These are phyloP conservation scores for Podospora didyma DNA, from an alignment of 495 filamentous ascomycete genomes.

Conservation along the genomic window DNA sequence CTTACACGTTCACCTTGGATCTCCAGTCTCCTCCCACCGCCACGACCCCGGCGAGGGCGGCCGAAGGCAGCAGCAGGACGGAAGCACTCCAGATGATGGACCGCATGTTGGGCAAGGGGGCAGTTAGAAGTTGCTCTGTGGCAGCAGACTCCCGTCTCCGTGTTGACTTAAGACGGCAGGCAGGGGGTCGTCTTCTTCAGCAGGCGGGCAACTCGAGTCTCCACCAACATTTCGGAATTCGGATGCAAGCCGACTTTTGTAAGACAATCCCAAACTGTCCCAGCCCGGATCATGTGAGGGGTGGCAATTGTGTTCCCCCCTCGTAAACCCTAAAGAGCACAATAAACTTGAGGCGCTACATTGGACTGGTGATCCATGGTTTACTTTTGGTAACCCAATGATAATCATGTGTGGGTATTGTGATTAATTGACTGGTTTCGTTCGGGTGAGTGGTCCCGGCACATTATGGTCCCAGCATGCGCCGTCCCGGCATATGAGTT, in stretches of 20 bases:
- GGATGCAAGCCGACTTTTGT: conserved; percentile 27
- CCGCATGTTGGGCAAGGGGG: conserved; percentile 28
- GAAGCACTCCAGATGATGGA: conserved; percentile 24
- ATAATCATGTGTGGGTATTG: conserved; percentile 19
- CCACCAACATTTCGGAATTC: conserved; percentile 7
- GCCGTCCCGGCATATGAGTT: conserved; percentile 14
- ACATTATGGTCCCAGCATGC: no score
- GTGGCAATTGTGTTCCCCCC: conserved; percentile 18
- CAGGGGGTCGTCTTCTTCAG: conserved; percentile 2
- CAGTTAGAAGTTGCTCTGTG: conserved; percentile 14
- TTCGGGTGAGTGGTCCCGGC: no score
- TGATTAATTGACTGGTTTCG: conserved; percentile 16
- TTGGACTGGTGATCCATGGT: conserved; percentile 17
- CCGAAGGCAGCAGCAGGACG: conserved; percentile 32
- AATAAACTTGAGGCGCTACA: conserved; percentile 13
- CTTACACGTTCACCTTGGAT: conserved; percentile 33
- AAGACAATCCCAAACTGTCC: conserved; percentile 14
- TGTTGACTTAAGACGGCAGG: conserved; percentile 10
- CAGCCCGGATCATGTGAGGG: conserved; percentile 23
- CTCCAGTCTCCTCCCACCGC: conserved; percentile 21
- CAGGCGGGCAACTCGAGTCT: no score
- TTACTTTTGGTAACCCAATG: conserved; percentile 31
- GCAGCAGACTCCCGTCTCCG: conserved; percentile 6
- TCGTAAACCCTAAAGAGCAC: conserved; percentile 11
- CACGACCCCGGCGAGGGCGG: conserved; percentile 29